Base-by-base conservation (phyloP, 345 rosid species). In the Aquilaria malaccensis region DNA sequence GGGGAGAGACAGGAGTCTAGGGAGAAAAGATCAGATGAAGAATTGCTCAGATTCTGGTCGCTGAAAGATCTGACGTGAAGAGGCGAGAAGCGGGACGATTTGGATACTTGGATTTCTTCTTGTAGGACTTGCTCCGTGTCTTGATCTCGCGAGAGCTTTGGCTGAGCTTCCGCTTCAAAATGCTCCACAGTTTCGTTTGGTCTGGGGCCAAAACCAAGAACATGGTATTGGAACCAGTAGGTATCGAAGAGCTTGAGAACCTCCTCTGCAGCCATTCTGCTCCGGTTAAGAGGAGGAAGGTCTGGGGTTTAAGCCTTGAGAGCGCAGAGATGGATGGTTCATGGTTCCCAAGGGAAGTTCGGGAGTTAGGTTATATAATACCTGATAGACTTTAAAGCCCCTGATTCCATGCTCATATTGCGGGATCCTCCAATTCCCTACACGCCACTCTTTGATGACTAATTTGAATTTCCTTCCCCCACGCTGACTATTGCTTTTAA, bases 221-320 rank as follows among this genome's bases (percentile, higher is more conserved):
- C 56, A 33, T 53, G 30, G 33, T 33, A 74, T 64, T 70, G 77
- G 22, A 70, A 86, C 94, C 94, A 86, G 72, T 61, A 72, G 6
- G 76, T 51, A 30, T 83, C 83, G 37, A 76, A 70, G 45, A 79
- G 75, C 58, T 58, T 64, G 9, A 80, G 62, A 55, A 80, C 67
- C 14, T 76, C 71, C 45, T 77, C 76, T 57, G 63, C 80, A 13
- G 71, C 67, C 88, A 80, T 82, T 45, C 60, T 49, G 30, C 11
- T 11, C 11, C 11, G 32, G 2, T 10, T 14, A 37, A 37, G 43
- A 5, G 7, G 43, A 37, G 22, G 33, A 9, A 32, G 22, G 11
- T 3, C 5, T 3, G 43, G 43, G 43, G 43, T 3, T 37, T 37
- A 7, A n/a, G 52, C 4, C 7, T 45, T 13, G 4, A 15, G 9